A percentile compares a stretch with the other conserved stretches of the same genome.
phyloP scores from a whole-genome alignment of 2,329 filamentous ascomycete genomes.

The Gnomoniopsis sp. region DNA sequence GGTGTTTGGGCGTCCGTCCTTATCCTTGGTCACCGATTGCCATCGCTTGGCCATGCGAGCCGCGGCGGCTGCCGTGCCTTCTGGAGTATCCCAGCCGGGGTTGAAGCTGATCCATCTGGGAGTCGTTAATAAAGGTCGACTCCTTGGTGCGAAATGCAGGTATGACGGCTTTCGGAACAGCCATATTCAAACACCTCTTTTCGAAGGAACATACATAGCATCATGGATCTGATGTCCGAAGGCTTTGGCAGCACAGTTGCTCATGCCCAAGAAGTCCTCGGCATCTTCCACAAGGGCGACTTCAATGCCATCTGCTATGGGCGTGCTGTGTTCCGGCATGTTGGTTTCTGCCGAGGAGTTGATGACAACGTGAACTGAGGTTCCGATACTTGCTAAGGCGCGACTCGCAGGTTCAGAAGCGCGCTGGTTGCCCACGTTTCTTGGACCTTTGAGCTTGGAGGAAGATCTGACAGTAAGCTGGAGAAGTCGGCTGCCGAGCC shows the following conservation, averaged over 20 bases:
- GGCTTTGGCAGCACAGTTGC: background rate
- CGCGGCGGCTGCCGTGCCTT: constrained; percentile 35
- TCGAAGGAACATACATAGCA: background rate
- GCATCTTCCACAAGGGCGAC: background rate
- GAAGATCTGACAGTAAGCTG: background rate
- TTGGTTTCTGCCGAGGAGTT: background rate
- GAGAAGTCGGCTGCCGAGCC: background rate
- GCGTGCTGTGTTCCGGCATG: background rate
- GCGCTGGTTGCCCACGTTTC: too few species aligned
- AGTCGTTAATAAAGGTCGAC: background rate
- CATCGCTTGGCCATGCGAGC: constrained; percentile 40
- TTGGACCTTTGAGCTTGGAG: too few species aligned
- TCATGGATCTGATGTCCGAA: background rate
- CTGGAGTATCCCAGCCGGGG: constrained; percentile 51
- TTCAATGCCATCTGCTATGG: background rate
- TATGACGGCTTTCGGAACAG: background rate
- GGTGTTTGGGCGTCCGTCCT: constrained; percentile 43
- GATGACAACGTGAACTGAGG: background rate
- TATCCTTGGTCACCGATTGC: constrained; percentile 35
- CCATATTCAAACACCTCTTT: background rate
- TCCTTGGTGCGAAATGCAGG: background rate
- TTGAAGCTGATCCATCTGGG: constrained; percentile 44
- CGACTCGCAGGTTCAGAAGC: background rate
- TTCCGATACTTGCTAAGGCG: too few species aligned
- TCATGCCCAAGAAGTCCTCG: background rate